Evolutionary conservation across 768 basidiomycete genomes (phyloP).

Genomic region (Tylopilus plumbeoviolaceoides): DNA sequence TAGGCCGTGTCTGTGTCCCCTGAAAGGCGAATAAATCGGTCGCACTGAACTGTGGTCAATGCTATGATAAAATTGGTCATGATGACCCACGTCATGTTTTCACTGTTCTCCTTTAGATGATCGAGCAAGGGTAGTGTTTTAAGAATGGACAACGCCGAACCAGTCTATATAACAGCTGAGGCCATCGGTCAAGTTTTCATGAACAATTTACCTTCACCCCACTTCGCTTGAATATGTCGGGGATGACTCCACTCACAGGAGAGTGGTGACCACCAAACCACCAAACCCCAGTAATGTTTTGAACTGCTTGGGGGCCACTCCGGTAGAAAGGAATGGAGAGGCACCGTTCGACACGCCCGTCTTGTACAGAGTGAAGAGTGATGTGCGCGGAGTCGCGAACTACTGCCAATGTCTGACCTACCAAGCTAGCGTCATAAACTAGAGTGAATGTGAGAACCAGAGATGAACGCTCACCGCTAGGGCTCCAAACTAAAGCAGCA

Average conservation of each 20-base stretch:
- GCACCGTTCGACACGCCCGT: constrained; percentile 55
- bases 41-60: constrained; percentile 43
- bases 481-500: constrained; percentile 72
- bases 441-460: neutral
- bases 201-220: constrained; percentile 51
- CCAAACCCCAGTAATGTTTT: constrained; percentile 54
- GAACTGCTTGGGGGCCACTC: constrained; percentile 12
- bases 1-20: constrained; percentile 52
- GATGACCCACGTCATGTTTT: constrained; percentile 56
- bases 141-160: constrained; percentile 70
- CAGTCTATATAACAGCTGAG: constrained; percentile 48
- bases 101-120: constrained; percentile 59
- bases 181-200: neutral
- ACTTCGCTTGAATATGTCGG: constrained; percentile 72
- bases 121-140: constrained; percentile 70
- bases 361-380: constrained; percentile 73
- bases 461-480: constrained; percentile 53
- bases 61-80: constrained; percentile 2
- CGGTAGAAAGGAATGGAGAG: constrained; percentile 35
- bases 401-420: constrained; percentile 70
- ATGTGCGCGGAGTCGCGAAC: constrained; percentile 65
- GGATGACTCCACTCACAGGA: constrained; percentile 42
- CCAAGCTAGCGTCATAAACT: constrained; percentile 4
- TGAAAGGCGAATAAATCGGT: constrained; percentile 82
- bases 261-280: constrained; percentile 60